Conservation (phyloP, 495 filamentous ascomycete genomes). For the Viridothelium virens region DNA sequence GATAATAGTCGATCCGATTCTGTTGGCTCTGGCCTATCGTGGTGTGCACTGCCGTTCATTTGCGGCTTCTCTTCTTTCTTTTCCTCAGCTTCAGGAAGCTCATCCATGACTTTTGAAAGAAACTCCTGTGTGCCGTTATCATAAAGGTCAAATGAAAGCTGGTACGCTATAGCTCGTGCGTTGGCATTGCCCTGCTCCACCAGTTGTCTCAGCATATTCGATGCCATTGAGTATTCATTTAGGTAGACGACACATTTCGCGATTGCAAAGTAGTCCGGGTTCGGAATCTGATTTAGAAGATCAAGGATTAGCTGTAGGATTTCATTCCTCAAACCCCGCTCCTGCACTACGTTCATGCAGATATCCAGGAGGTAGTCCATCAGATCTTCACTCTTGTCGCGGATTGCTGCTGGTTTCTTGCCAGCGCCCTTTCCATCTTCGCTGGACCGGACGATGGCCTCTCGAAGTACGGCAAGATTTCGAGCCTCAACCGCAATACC, state of each 20-base stretch:
- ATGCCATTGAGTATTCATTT: slow-evolving; percentile 83
- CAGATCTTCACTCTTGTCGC: slow-evolving; percentile 65
- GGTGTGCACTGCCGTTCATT: slow-evolving; percentile 35
- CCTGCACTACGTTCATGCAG: slow-evolving; percentile 96
- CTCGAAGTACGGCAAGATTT: slow-evolving; percentile 80
- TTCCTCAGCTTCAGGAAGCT: slow-evolving; percentile 51
- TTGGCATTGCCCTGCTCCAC: slow-evolving; percentile 69
- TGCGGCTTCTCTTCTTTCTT: slow-evolving; percentile 42
- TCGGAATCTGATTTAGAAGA: slow-evolving; percentile 76
- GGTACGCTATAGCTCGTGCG: slow-evolving; percentile 81
- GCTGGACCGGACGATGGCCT: slow-evolving; percentile 72
- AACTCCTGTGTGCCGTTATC: slow-evolving; percentile 98
- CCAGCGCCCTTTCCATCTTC: slow-evolving; percentile 69
- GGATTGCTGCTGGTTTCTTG: slow-evolving; percentile 32
- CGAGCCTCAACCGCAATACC: slow-evolving; percentile 96
- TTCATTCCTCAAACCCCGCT: slow-evolving; percentile 74
- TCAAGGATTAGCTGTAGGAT: slow-evolving; percentile 83
- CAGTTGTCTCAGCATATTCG: slow-evolving; percentile 74
- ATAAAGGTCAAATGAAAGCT: slow-evolving; percentile 96
- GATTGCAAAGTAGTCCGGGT: slow-evolving; percentile 95
- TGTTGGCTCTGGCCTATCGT: slow-evolving; percentile 37
- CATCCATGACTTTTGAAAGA: slow-evolving; percentile 76
- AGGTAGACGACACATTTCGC: slow-evolving; percentile 97
- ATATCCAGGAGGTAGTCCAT: slow-evolving; percentile 96
- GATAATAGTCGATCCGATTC: slow-evolving; percentile 32